Percentiles rank a stretch among this genome's conserved stretches.
These are phyloP conservation scores for Zygoascus tannicola DNA, from an alignment of 805 yeast species.

Conservation along the genomic window DNA sequence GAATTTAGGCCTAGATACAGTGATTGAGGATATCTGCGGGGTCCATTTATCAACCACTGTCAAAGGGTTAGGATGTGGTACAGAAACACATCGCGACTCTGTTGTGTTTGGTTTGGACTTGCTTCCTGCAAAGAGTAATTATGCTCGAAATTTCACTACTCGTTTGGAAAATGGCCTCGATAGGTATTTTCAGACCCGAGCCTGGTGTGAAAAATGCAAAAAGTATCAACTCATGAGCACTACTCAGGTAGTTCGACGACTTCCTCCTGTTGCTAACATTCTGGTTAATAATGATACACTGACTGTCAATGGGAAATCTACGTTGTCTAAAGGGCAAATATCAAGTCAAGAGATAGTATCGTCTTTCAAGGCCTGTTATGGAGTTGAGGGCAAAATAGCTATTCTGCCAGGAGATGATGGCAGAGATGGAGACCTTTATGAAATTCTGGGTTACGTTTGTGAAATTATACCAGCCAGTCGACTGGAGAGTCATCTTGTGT, in stretches of 20 bases:
- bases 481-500: constrained; percentile 28
- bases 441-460: constrained; percentile 28
- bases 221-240: constrained; percentile 47
- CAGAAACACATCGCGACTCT: constrained; percentile 15
- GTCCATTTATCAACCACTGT: constrained; percentile 14
- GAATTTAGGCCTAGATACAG: neutral
- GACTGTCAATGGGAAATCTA: neutral
- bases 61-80: constrained; percentile 19
- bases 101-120: constrained; percentile 20
- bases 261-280: constrained; percentile 13
- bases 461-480: constrained; percentile 24
- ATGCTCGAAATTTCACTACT: constrained; percentile 14
- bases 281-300: neutral
- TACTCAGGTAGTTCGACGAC: constrained; percentile 26
- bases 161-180: constrained; percentile 20
- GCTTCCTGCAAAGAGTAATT: constrained; percentile 3
- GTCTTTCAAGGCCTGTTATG: neutral
- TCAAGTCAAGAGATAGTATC: neutral
- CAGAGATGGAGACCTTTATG: constrained; percentile 17
- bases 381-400: neutral
- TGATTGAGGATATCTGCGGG: constrained; percentile 11
- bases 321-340: neutral
- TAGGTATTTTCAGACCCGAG: constrained; percentile 33
- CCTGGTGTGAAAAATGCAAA: constrained; percentile 45
- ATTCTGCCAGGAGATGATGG: neutral